phyloP scores from a whole-genome alignment of 345 rosid genomes.

The Limnanthes douglasii region DNA sequence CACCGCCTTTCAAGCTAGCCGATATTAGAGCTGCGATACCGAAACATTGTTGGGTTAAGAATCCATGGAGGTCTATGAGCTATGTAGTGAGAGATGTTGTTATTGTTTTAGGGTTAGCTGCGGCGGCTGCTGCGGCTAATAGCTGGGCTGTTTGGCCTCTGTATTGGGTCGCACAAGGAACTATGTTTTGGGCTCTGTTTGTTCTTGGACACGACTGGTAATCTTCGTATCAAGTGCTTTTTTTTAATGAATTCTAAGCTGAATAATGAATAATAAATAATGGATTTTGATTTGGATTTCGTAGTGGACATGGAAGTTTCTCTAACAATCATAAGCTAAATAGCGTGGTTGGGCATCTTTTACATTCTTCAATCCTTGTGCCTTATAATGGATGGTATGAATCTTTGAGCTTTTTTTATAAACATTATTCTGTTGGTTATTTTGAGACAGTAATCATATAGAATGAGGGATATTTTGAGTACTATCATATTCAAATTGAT shows the following conservation, averaged over 20 bases:
- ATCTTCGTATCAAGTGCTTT: neutral
- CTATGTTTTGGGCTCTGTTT: constrained; percentile 97
- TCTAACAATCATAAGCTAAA: constrained; percentile 54
- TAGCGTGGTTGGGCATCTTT: constrained; percentile 67
- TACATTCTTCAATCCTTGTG: constrained; percentile 84
- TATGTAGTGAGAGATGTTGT: constrained; percentile 65
- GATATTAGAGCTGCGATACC: constrained; percentile 78
- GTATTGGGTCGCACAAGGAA: constrained; percentile 84
- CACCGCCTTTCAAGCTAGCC: constrained; percentile 62
- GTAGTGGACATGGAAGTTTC: constrained; percentile 94
- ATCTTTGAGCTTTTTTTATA: constrained; percentile 15
- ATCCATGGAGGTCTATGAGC: constrained; percentile 70
- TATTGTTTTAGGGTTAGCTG: constrained; percentile 58
- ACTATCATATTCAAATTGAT: too few species aligned
- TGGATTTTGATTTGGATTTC: constrained; percentile 7
- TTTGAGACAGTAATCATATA: constrained; percentile 1
- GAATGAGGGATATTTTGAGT: too few species aligned
- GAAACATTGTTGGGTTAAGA: constrained; percentile 83
- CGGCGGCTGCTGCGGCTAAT: constrained; percentile 55
- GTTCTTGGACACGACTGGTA: constrained; percentile 98
- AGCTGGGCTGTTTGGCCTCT: constrained; percentile 83
- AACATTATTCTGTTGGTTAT: neutral
- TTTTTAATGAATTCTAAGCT: neutral
- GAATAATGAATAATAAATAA: too few species aligned
- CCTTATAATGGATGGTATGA: constrained; percentile 99